phyloP scores from a whole-genome alignment of 2,329 filamentous ascomycete genomes.

The Podosphaera fusca region DNA sequence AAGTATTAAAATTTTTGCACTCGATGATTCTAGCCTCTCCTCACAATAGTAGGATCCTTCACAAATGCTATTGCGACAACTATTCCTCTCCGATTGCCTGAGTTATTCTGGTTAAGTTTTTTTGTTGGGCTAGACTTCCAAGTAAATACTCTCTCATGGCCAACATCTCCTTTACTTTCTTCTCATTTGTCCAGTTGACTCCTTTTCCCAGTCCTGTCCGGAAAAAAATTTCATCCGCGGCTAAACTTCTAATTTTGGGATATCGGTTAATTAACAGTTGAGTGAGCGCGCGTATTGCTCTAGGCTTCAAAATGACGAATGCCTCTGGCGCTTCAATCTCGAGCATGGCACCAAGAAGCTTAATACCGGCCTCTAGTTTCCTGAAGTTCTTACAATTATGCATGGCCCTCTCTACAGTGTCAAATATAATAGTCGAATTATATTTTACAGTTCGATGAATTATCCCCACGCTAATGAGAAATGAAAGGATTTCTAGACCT shows the following conservation, averaged over 20 bases:
- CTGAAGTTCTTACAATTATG: constrained; percentile 43
- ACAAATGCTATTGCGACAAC: too few species aligned
- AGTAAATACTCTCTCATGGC: background rate
- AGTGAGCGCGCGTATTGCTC: constrained; percentile 42
- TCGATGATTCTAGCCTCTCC: too few species aligned
- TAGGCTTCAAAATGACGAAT: constrained; percentile 8
- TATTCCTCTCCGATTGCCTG: too few species aligned
- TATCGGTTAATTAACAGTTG: constrained; percentile 63
- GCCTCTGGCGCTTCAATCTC: constrained; percentile 5
- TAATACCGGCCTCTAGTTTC: constrained; percentile 59
- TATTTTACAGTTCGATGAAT: background rate
- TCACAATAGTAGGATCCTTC: too few species aligned
- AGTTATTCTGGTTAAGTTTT: too few species aligned
- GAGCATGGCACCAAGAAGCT: constrained; percentile 52
- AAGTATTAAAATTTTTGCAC: too few species aligned
- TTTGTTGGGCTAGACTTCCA: background rate
- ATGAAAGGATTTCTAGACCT: constrained; percentile 52
- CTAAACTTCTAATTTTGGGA: constrained; percentile 41
- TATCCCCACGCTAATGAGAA: constrained; percentile 39
- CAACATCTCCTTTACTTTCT: background rate
- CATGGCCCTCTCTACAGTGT: background rate
- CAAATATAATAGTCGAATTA: background rate
- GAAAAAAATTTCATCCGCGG: constrained; percentile 33
- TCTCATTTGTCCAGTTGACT: constrained; percentile 25
- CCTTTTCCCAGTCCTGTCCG: constrained; percentile 23